Percentiles rank a stretch among this genome's conserved stretches.
These are phyloP conservation scores for Iris pallida DNA, from an alignment of 116 monocot species.

Conservation along the genomic window DNA sequence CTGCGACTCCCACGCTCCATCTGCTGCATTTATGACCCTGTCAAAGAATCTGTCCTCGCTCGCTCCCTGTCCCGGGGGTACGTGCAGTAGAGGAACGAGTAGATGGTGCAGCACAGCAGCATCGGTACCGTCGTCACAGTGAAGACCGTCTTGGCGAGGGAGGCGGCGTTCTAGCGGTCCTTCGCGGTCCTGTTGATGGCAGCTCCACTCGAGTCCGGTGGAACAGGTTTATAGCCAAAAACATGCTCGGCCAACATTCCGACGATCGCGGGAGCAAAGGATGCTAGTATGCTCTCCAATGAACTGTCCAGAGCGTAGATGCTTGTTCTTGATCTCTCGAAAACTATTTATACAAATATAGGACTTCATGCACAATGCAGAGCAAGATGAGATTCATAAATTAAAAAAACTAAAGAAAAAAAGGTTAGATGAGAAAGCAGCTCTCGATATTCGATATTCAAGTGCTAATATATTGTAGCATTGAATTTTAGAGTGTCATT, in stretches of 20 bases:
- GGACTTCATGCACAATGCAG: slow-evolving; percentile 60
- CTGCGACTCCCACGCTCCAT: slow-evolving; percentile 39
- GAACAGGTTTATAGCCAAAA: slow-evolving; percentile 60
- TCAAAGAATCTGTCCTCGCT: slow-evolving; percentile 61
- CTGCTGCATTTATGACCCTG: slow-evolving; percentile 59
- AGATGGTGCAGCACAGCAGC: slow-evolving; percentile 69
- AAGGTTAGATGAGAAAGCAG: too few species aligned
- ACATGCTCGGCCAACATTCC: slow-evolving; percentile 68
- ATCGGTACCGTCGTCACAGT: slow-evolving; percentile 81
- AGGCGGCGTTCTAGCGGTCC: slow-evolving; percentile 72
- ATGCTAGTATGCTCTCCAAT: slow-evolving; percentile 72
- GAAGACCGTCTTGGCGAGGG: slow-evolving; percentile 79
- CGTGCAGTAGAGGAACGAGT: slow-evolving; percentile 76
- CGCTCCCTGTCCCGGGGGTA: slow-evolving; percentile 85
- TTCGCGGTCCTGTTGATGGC: slow-evolving; percentile 26
- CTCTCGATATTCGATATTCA: too few species aligned
- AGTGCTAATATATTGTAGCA: too few species aligned
- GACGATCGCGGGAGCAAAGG: slow-evolving; percentile 86
- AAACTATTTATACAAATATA: slow-evolving; percentile 96
- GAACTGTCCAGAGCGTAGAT: slow-evolving; percentile 90
- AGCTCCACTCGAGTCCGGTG: slow-evolving; percentile 19
- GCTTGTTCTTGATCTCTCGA: slow-evolving; percentile 78
- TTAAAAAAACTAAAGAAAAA: too few species aligned
- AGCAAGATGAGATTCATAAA: too few species aligned
- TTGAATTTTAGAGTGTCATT: too few species aligned